Base-by-base conservation (phyloP, 1,284 basidiomycete genomes). In the Phellinidium pouzarii region DNA sequence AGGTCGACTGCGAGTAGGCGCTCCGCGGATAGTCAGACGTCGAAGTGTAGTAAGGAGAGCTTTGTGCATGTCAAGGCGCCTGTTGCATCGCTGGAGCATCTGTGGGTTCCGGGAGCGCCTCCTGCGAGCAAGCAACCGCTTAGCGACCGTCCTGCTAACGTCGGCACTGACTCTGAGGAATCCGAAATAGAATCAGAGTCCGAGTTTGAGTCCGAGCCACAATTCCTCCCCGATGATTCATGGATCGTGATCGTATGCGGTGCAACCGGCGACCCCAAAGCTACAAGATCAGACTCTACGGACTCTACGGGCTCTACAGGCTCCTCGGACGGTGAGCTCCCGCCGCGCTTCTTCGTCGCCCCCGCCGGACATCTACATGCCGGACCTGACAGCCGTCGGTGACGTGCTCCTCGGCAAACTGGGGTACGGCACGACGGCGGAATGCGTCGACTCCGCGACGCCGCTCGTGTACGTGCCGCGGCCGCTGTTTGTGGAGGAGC, bases 171-270 rank as follows among this genome's bases (percentile, higher is more conserved):
- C 25, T 36, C 50, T 41, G 6, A 17, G 6, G 36, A 4, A 17
- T 8, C 25, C 23, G 34, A 25, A 23, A 36, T 37, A n/a, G 27
- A 41, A 7, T 25, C 34, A 4, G n/a, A 11, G 3, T 48, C 52
- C 11, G 46, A 53, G 20, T 23, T 1, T 29, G 54, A 58, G 14
- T 48, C 50, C 23, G 58, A 57, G 19, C 63, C 71, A 3, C 64
- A 68, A 17, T 66, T 86, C 42, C 68, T 89, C 3, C 86, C 87
- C 0, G 78, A 82, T 48, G 71, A 71, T 2, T 74, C 76, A 2
- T 89, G 87, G 87, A 86, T 89, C 54, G 86, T 85, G 2, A 73
- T 90, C 51, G 80, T 90, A 4, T 89, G 87, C 61, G 86, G 87
- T 9, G 78, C 84, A 27, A 74, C 81, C 37, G 78, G 79, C 59